These are phyloP conservation scores for Suhomyces bribrorum DNA, from an alignment of 1,139 yeast genomes.

Conservation along the genomic window DNA sequence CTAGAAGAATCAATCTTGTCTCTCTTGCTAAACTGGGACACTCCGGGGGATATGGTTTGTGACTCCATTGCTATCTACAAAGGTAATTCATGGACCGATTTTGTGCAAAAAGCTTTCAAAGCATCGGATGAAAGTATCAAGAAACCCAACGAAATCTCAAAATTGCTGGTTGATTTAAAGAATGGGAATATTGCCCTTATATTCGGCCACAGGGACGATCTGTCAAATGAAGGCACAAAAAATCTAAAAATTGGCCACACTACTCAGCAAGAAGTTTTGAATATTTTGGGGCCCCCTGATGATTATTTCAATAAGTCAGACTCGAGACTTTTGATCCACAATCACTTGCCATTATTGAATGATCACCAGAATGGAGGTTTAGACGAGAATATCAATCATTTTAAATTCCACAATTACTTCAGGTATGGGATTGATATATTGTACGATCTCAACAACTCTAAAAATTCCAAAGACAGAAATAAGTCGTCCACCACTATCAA, in stretches of 20 bases:
- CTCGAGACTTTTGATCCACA: conserved; percentile 45
- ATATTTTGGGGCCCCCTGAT: conserved; percentile 57
- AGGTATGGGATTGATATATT: conserved; percentile 54
- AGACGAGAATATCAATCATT: conserved; percentile 23
- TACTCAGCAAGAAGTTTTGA: conserved; percentile 51
- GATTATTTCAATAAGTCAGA: conserved; percentile 53
- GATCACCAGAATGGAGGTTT: conserved; percentile 5
- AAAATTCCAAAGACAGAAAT: conserved; percentile 16
- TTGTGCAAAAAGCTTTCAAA: conserved; percentile 8
- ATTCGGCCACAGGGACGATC: not conserved
- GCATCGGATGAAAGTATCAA: not conserved
- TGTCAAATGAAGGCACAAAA: not conserved
- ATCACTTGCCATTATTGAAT: conserved; percentile 8
- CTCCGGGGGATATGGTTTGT: conserved; percentile 36
- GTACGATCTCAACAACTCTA: conserved; percentile 38
- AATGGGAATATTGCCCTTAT: conserved; percentile 1
- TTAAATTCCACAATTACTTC: conserved; percentile 58
- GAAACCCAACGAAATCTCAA: conserved; percentile 3
- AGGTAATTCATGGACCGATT: conserved; percentile 33
- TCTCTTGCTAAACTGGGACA: conserved; percentile 35
- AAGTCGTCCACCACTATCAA: conserved; percentile 32
- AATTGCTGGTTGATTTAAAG: conserved; percentile 6
- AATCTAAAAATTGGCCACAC: conserved; percentile 38
- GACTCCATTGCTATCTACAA: conserved; percentile 37
- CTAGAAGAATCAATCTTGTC: conserved; percentile 24